phyloP scores from a whole-genome alignment of 345 rosid genomes.

The Euphorbia peplus region DNA sequence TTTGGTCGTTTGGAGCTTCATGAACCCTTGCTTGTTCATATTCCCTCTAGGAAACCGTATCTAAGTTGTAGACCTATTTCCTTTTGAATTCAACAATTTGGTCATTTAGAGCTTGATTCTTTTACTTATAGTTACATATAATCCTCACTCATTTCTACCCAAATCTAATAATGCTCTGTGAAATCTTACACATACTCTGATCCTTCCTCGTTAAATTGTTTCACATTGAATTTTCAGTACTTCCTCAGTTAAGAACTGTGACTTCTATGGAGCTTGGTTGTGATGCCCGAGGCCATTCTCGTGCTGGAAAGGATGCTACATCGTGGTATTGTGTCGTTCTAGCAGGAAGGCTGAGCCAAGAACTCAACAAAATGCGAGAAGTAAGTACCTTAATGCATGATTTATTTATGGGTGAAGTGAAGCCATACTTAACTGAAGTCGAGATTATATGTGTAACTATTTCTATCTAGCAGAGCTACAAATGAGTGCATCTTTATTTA shows the following conservation, averaged over 20 bases:
- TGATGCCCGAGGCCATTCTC: slow-evolving; percentile 83
- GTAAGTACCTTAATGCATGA: slow-evolving; percentile 42
- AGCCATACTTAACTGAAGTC: not conserved
- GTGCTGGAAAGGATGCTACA: slow-evolving; percentile 66
- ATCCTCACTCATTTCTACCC: not conserved
- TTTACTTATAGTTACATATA: not conserved
- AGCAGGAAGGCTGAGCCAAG: slow-evolving; percentile 82
- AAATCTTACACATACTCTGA: not conserved
- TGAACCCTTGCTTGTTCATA: too few species aligned
- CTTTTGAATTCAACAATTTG: not conserved
- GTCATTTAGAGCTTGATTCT: too few species aligned
- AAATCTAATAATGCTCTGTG: not conserved
- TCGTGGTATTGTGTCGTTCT: slow-evolving; percentile 92
- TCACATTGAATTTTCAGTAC: slow-evolving; percentile 42
- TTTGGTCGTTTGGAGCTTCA: too few species aligned
- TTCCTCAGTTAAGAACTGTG: slow-evolving; percentile 80
- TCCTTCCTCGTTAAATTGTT: slow-evolving; percentile 15
- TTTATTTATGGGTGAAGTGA: slow-evolving; percentile 9
- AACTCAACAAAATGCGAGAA: slow-evolving; percentile 83
- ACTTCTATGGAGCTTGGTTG: slow-evolving; percentile 89
- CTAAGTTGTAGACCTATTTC: too few species aligned
- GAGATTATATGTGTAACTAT: not conserved
- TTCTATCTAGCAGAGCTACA: not conserved
- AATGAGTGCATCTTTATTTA: not conserved
- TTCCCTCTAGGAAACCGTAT: too few species aligned